Percentiles rank a stretch among this genome's conserved stretches.
phyloP scores from a whole-genome alignment of 805 yeast species.

The Nakazawaea ernobii region DNA sequence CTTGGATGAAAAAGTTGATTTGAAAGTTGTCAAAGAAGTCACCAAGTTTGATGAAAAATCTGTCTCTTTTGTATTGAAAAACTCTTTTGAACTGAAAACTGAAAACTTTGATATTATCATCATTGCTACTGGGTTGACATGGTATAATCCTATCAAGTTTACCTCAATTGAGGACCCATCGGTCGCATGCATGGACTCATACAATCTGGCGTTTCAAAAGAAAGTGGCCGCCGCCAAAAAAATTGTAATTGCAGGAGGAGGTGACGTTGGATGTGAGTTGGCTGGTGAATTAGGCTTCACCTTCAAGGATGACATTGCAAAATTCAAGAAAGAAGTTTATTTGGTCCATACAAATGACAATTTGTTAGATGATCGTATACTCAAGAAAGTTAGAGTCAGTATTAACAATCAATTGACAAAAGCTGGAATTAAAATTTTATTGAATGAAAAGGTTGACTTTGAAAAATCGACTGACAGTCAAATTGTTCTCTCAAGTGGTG shows the following conservation, averaged over 20 bases:
- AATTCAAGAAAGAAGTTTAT: conserved; percentile 18
- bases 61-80: conserved; percentile 14
- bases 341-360: conserved; percentile 18
- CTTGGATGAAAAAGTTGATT: conserved; percentile 17
- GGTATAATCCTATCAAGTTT: conserved; percentile 22
- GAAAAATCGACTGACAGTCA: background rate
- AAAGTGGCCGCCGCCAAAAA: conserved; percentile 18
- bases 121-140: conserved; percentile 25
- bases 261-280: conserved; percentile 24
- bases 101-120: conserved; percentile 20
- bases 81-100: background rate
- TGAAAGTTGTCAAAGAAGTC: conserved; percentile 17
- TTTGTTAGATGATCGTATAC: conserved; percentile 10
- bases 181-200: conserved; percentile 11
- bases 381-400: conserved; percentile 3
- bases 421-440: conserved; percentile 14
- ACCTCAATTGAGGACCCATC: background rate
- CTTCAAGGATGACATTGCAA: conserved; percentile 14
- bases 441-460: conserved; percentile 12
- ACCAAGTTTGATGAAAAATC: conserved; percentile 14
- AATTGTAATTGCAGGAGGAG: conserved; percentile 28
- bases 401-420: conserved; percentile 4
- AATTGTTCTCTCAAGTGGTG: conserved; percentile 5
- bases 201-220: conserved; percentile 13
- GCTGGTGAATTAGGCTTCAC: conserved; percentile 25